phyloP scores from a whole-genome alignment of 495 filamentous ascomycete species.

The Talaromyces trachyspermus region DNA sequence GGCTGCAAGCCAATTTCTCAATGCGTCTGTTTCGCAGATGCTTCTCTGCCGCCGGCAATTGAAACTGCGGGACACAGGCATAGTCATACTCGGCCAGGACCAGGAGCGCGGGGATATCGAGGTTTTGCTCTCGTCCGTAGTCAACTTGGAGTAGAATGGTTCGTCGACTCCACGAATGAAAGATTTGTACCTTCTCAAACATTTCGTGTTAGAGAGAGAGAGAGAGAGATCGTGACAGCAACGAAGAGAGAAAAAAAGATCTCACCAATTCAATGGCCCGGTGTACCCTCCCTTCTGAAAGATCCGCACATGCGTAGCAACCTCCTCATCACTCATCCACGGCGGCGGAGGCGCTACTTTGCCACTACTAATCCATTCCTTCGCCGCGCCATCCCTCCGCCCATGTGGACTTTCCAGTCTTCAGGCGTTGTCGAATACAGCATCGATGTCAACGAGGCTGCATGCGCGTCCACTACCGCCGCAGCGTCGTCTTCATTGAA shows the following conservation, averaged over 20 bases:
- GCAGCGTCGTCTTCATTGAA: slow-evolving; percentile 1
- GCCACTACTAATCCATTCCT: neutral
- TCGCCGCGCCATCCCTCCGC: neutral
- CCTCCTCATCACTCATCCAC: slow-evolving; percentile 2
- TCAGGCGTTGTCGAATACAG: neutral
- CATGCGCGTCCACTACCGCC: neutral
- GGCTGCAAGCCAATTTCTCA: slow-evolving; percentile 1
- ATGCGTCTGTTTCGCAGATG: neutral
- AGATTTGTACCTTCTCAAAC: neutral
- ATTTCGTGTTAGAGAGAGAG: no score
- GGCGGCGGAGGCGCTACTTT: neutral
- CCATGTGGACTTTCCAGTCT: slow-evolving; percentile 2
- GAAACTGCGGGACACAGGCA: neutral
- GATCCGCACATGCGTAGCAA: neutral
- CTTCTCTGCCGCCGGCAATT: neutral
- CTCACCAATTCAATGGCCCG: slow-evolving; percentile 4
- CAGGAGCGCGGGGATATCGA: neutral
- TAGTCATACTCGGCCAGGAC: neutral
- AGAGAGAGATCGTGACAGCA: neutral
- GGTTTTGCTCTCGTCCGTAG: neutral
- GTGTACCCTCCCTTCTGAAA: slow-evolving; percentile 6
- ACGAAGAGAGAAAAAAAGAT: neutral
- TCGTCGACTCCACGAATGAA: slow-evolving; percentile 3
- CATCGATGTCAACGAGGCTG: neutral
- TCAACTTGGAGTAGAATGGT: neutral